Evolutionary conservation across 257 asterid genomes (phyloP).

Genomic region (Verbascum thapsus): DNA sequence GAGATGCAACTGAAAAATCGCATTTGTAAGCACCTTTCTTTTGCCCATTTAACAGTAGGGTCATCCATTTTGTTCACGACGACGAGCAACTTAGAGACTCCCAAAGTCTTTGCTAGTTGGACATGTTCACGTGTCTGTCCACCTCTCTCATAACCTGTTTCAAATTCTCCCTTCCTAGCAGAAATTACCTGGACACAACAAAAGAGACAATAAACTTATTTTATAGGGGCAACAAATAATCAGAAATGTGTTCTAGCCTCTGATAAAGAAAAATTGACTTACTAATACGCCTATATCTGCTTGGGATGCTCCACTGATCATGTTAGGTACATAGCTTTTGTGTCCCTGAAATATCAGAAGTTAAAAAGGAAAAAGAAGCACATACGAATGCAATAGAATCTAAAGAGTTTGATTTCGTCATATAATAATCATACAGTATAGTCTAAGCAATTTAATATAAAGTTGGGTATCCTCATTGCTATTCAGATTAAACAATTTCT

Average conservation of each 20-base stretch:
- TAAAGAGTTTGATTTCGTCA: background rate
- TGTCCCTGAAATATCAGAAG: constrained; percentile 63
- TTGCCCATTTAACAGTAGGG: constrained; percentile 92
- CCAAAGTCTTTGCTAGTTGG: constrained; percentile 94
- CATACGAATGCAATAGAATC: constrained; percentile 6
- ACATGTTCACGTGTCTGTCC: constrained; percentile 99
- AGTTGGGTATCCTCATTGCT: background rate
- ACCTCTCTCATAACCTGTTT: constrained; percentile 98
- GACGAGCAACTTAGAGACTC: constrained; percentile 86
- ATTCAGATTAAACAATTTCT: background rate
- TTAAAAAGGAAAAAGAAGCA: background rate
- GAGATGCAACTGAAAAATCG: background rate
- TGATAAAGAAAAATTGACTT: constrained; percentile 27
- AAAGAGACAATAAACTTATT: background rate
- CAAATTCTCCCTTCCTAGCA: constrained; percentile 94
- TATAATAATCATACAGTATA: background rate
- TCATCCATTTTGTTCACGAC: constrained; percentile 99
- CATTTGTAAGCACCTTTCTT: constrained; percentile 70
- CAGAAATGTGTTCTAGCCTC: constrained; percentile 12
- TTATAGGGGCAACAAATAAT: background rate
- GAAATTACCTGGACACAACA: constrained; percentile 73
- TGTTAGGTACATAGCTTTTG: constrained; percentile 95
- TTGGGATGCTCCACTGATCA: constrained; percentile 99
- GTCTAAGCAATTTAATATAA: background rate
- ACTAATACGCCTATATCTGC: constrained; percentile 96